Conservation (phyloP, 192 early-diverging fungal species). For the Pecoramyces ruminantium region DNA sequence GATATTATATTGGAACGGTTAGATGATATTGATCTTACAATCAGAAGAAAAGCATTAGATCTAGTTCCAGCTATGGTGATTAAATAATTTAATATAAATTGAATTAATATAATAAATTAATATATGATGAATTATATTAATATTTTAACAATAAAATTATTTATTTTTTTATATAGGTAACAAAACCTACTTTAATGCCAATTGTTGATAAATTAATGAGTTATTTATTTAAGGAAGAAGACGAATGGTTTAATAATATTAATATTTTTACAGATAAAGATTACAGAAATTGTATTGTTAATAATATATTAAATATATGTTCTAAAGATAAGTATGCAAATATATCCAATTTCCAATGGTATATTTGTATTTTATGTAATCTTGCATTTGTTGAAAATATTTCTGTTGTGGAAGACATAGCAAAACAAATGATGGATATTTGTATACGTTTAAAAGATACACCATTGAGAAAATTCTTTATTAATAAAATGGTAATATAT, state of each 20-base stretch:
- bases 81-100: not conserved
- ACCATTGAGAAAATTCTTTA: slow-evolving; percentile 46
- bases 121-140: not conserved
- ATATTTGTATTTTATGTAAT: slow-evolving; percentile 62
- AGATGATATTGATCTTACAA: slow-evolving; percentile 81
- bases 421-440: slow-evolving; percentile 71
- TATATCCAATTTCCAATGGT: slow-evolving; percentile 91
- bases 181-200: not conserved
- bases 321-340: slow-evolving; percentile 66
- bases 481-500: slow-evolving; percentile 45
- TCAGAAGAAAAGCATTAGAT: slow-evolving; percentile 75
- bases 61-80: slow-evolving; percentile 66
- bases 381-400: slow-evolving; percentile 61
- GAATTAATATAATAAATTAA: not conserved
- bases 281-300: slow-evolving; percentile 68
- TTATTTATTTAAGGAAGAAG: not conserved
- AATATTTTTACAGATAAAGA: slow-evolving; percentile 11
- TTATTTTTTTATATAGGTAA: not conserved
- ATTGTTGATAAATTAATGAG: not conserved
- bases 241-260: not conserved
- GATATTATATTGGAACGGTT: slow-evolving; percentile 74
- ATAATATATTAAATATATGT: slow-evolving; percentile 67
- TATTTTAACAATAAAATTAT: not conserved
- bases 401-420: slow-evolving; percentile 50
- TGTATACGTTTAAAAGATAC: slow-evolving; percentile 69